Evolutionary conservation across 2,329 filamentous ascomycete species (phyloP), one percentile per base, ranked within the genome.

Genomic region (Botrytis porri): DNA sequence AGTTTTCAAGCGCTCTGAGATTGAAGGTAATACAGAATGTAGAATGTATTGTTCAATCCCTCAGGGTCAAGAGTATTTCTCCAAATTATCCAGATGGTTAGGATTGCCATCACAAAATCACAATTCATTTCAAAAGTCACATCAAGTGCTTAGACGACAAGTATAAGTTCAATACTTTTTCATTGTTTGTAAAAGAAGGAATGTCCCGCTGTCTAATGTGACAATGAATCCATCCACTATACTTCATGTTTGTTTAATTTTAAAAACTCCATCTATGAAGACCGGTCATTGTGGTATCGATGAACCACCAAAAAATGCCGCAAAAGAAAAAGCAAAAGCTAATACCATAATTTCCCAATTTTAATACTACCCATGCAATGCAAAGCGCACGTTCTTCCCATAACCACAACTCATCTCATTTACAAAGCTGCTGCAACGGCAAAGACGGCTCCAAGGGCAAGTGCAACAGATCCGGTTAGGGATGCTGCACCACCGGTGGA

Each of bases 401-500:
- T 54, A 45, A 71, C 45, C 41, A 64, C 57, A 37, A 29, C 45
- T 51, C 12, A 37, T 32, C 48, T 67, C 20, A 67, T 72, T 60
- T 72, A 72, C 51, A 72, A 72, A 37, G 62, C 54, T 48, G 70
- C 70, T 35, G 70, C 70, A 35, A 72, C 29, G 22, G 62, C 70
- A 48, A 72, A 60, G 70, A 72, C 70, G 22, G 51, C 70, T 35
- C 70, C 70, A 18, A 72, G 70, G 8, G 62, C 62, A 60, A 72
- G 62, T 45, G 62, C 70, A 20, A 67, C 62, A 10, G 70, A 72
- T 45, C 69, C 71, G 20, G 76, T 72, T 39, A 66, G 71, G 48
- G 75, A 74, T 35, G 72, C 71, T 35, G 62, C 70, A 67, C 62
- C 64, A 61, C 71, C 71, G 12, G 74, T 62, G 57, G 75, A 69